A percentile compares a stretch with the other conserved stretches of the same genome.
These are phyloP conservation scores for Garcia nutans DNA, from an alignment of 345 rosid species.

Conservation along the genomic window DNA sequence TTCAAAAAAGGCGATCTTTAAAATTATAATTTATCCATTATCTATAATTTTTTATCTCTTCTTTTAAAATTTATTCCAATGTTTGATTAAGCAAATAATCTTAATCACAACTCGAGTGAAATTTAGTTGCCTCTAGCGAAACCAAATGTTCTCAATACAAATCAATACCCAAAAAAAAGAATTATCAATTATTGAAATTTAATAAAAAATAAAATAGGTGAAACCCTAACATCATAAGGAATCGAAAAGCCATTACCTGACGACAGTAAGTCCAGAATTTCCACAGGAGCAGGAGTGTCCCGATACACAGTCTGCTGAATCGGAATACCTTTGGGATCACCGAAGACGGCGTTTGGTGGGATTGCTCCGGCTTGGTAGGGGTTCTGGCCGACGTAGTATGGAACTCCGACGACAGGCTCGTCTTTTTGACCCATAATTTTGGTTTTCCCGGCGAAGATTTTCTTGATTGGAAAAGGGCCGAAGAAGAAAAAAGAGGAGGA, in stretches of 20 bases:
- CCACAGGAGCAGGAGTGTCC: constrained; percentile 99
- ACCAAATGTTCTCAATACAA: too few species aligned
- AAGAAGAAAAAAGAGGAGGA: not conserved
- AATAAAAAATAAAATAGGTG: not conserved
- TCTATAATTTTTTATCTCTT: too few species aligned
- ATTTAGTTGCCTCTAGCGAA: too few species aligned
- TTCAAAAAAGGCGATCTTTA: not conserved
- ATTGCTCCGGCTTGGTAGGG: constrained; percentile 68
- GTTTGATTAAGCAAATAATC: too few species aligned
- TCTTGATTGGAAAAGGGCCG: not conserved
- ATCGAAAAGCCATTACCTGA: constrained; percentile 44
- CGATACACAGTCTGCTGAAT: constrained; percentile 83
- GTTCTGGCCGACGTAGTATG: constrained; percentile 58
- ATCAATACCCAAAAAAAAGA: not conserved
- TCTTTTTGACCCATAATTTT: constrained; percentile 48
- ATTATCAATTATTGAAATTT: not conserved
- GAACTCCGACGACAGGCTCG: constrained; percentile 67
- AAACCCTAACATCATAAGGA: not conserved
- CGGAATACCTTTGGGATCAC: constrained; percentile 75
- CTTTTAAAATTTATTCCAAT: too few species aligned
- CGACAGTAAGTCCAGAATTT: constrained; percentile 64
- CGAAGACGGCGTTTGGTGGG: constrained; percentile 71
- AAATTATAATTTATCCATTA: too few species aligned
- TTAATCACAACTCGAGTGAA: not conserved
- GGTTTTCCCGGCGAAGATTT: not conserved